Evolutionary conservation across 2,329 filamentous ascomycete genomes (phyloP), one percentile per base, ranked within the genome.

Genomic region (Pyricularia sp.): DNA sequence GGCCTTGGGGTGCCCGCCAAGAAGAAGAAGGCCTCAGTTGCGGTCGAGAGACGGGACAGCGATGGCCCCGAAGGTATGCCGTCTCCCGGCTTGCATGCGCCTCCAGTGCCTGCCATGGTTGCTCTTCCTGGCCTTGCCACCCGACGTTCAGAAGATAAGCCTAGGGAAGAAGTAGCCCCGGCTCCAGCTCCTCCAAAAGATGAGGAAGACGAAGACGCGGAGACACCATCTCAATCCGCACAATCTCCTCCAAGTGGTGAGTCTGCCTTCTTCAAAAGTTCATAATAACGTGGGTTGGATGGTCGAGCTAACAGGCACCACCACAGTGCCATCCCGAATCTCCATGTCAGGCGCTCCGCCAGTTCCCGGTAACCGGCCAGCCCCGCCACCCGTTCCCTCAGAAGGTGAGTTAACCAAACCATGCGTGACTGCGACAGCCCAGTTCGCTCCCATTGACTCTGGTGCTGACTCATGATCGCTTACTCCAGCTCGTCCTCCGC

Each of bases 101-200:
- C 84, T 44, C 82, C 85, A 7, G 76, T 88, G 24, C 84, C 81
- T 4, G 79, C 77, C 12, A 81, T 85, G 76, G 86, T 87, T 79
- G 78, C 82, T 73, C 76, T 96, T 66, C 90, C 90, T 16, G 90
- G 90, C 10, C 85, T 96, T 83, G 82, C 84, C 67, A 81, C 81
- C 68, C 81, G 73, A 69, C 83, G 78, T 62, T 71, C 76, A n/a
- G 77, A 75, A 60, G 75, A 78, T 35, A 77, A 77, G 65, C 67
- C 69, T 66, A 80, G 80, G 65, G 83, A 84, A 65, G 81, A 82
- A 65, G 77, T 68, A 22, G 65, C 69, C 49, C 49, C 68, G 28
- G 30, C 60, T 62, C 31, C 22, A 67, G 64, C 55, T 30, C 13
- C 62, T 3, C 64, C 60, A 24, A 68, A 69, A 31, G 71, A 71